Percentiles rank a stretch among this genome's conserved stretches.
Evolutionary conservation across 2,329 filamentous ascomycete genomes (phyloP).

Genomic region (Epichloe sibirici): DNA sequence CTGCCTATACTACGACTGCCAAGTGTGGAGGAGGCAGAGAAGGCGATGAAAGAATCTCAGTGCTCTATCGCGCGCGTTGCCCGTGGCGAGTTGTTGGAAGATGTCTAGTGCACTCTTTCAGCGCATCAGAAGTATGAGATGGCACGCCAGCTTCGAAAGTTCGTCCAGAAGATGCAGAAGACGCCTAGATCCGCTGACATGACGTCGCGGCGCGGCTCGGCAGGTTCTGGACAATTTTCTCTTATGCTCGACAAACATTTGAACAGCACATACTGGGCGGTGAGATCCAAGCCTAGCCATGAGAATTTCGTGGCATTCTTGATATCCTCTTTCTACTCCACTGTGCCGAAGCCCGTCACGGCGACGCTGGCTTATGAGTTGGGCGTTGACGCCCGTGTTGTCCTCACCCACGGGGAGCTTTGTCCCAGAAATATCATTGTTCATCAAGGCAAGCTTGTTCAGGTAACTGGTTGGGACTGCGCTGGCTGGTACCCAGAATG

Average conservation of each 20-base stretch:
- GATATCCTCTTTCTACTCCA: slow-evolving; percentile 13
- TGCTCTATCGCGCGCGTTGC: slow-evolving; percentile 4
- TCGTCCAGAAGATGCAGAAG: slow-evolving; percentile 14
- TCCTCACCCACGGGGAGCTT: slow-evolving; percentile 16
- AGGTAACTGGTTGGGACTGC: slow-evolving; percentile 20
- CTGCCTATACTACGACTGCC: slow-evolving; percentile 11
- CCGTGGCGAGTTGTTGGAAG: slow-evolving; percentile 17
- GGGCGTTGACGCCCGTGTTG: slow-evolving; percentile 5
- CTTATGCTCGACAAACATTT: slow-evolving; percentile 17
- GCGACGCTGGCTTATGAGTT: slow-evolving; percentile 13
- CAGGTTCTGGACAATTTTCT: slow-evolving; percentile 8
- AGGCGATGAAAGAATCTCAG: not conserved
- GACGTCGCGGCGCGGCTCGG: slow-evolving; percentile 10
- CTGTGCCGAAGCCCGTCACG: slow-evolving; percentile 13
- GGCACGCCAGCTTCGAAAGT: slow-evolving; percentile 15
- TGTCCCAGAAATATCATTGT: slow-evolving; percentile 20
- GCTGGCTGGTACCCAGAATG: slow-evolving; percentile 21
- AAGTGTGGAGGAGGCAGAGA: not conserved
- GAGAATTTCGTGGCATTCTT: slow-evolving; percentile 15
- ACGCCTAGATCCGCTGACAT: not conserved
- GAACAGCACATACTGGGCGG: slow-evolving; percentile 17
- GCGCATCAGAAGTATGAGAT: slow-evolving; percentile 13
- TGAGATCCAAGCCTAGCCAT: slow-evolving; percentile 10
- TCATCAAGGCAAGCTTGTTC: slow-evolving; percentile 11
- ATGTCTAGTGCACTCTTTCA: slow-evolving; percentile 15